Percentiles rank a stretch among this genome's conserved stretches.
These are phyloP conservation scores for Silene uniflora DNA, from an alignment of 148 eudicot genomes.

Conservation along the genomic window DNA sequence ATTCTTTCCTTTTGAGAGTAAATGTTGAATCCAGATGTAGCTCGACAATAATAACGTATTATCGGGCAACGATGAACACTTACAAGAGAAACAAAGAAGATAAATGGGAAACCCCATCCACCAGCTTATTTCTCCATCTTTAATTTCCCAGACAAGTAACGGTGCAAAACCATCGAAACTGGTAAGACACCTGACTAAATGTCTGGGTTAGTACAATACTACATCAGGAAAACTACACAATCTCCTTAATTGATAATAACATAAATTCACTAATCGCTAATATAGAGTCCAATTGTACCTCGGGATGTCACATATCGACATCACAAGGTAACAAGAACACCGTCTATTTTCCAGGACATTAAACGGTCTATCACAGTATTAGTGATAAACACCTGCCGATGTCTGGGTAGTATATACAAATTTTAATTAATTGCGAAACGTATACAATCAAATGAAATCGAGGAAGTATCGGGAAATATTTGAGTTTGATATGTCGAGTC, in stretches of 20 bases:
- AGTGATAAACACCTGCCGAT: not conserved
- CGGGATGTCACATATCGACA: not conserved
- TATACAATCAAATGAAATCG: too few species aligned
- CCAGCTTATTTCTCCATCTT: slow-evolving; percentile 28
- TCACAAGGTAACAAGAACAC: not conserved
- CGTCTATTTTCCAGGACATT: not conserved
- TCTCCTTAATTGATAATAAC: too few species aligned
- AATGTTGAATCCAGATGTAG: slow-evolving; percentile 39
- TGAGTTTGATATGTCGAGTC: not conserved
- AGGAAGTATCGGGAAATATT: too few species aligned
- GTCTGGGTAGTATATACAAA: not conserved
- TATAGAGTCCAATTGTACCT: slow-evolving; percentile 20
- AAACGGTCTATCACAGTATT: not conserved
- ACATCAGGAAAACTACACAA: not conserved
- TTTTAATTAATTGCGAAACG: too few species aligned
- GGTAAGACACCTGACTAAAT: slow-evolving; percentile 21
- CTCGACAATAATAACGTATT: slow-evolving; percentile 15
- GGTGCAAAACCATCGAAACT: slow-evolving; percentile 3
- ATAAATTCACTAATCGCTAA: not conserved
- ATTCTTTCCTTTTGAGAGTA: not conserved
- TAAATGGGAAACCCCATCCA: slow-evolving; percentile 28
- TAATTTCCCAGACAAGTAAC: slow-evolving; percentile 37
- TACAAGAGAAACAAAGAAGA: slow-evolving; percentile 26
- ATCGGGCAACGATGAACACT: slow-evolving; percentile 38
- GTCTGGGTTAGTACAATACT: slow-evolving; percentile 14